Percentiles rank a stretch among this genome's conserved stretches.
These are phyloP conservation scores for Saturnispora bothae DNA, from an alignment of 805 yeast species.

Conservation along the genomic window DNA sequence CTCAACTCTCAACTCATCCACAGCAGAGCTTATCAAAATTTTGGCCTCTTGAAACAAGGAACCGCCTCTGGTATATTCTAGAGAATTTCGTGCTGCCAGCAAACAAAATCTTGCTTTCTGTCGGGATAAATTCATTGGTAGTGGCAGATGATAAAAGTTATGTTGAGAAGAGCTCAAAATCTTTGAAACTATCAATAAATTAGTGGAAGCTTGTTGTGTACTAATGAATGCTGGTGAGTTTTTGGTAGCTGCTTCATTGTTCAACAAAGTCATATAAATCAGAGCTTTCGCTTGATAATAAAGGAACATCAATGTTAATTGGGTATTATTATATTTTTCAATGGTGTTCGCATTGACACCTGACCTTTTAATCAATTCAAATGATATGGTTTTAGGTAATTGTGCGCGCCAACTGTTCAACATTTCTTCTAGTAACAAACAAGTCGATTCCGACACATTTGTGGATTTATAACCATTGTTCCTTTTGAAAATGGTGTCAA, in stretches of 20 bases:
- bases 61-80: constrained; percentile 79
- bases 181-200: constrained; percentile 40
- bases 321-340: constrained; percentile 31
- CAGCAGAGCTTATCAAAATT: constrained; percentile 38
- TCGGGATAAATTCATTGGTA: constrained; percentile 54
- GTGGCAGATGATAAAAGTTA: constrained; percentile 37
- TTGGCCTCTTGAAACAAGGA: constrained; percentile 65
- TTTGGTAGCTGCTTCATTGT: constrained; percentile 32
- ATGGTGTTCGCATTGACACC: constrained; percentile 32
- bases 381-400: constrained; percentile 48
- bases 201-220: constrained; percentile 61
- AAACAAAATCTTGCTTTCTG: constrained; percentile 55
- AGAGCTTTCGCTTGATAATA: constrained; percentile 55
- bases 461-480: constrained; percentile 26
- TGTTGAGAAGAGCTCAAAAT: constrained; percentile 31
- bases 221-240: constrained; percentile 47
- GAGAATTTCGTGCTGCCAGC: constrained; percentile 60
- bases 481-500: constrained; percentile 63
- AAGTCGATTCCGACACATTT: constrained; percentile 23
- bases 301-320: constrained; percentile 42
- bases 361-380: constrained; percentile 48
- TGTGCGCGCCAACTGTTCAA: constrained; percentile 73
- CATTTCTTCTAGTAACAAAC: constrained; percentile 43
- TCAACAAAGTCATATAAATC: constrained; percentile 55
- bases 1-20: constrained; percentile 41